A percentile compares a stretch with the other conserved stretches of the same genome.
Evolutionary conservation across 1,139 yeast genomes (phyloP).

Genomic region (Magnusiomyces tetraspermus): DNA sequence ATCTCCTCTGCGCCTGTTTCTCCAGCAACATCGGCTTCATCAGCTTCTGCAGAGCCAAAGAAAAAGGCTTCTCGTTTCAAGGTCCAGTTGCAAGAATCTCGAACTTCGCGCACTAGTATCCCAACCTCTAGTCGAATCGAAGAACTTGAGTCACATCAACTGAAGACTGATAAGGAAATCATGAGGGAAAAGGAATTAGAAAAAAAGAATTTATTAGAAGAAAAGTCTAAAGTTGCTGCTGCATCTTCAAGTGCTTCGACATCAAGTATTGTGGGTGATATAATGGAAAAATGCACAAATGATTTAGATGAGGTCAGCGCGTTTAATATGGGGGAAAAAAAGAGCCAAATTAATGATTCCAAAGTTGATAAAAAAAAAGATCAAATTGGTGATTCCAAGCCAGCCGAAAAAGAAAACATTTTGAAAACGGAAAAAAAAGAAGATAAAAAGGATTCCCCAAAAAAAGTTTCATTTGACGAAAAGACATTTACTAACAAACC

Average conservation of each 20-base stretch:
- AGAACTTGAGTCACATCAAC: constrained; percentile 5
- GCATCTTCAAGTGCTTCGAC: not conserved
- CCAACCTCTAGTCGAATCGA: constrained; percentile 9
- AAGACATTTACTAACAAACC: not conserved
- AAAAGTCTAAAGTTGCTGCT: too few relatives aligned
- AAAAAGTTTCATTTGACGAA: not conserved
- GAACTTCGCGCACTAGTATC: not conserved
- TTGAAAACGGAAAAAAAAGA: too few relatives aligned
- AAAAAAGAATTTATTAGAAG: not conserved
- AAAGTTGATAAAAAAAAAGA: too few relatives aligned
- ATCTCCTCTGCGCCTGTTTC: not conserved
- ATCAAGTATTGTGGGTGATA: not conserved
- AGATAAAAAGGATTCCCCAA: not conserved
- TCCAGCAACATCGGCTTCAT: too few relatives aligned
- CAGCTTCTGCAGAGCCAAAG: too few relatives aligned
- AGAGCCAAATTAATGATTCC: not conserved
- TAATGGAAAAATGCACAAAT: not conserved
- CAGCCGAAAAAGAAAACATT: too few relatives aligned
- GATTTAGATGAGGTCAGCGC: not conserved
- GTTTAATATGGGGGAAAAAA: not conserved
- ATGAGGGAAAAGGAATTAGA: not conserved
- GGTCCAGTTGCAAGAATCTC: constrained; percentile 8
- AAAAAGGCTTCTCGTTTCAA: constrained; percentile 18
- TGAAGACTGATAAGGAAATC: not conserved
- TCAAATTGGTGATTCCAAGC: too few relatives aligned